Percentiles rank a stretch among this genome's conserved stretches.
These are phyloP conservation scores for Dictyostelium intermedium DNA, from an alignment of 78 protist species.

Conservation along the genomic window DNA sequence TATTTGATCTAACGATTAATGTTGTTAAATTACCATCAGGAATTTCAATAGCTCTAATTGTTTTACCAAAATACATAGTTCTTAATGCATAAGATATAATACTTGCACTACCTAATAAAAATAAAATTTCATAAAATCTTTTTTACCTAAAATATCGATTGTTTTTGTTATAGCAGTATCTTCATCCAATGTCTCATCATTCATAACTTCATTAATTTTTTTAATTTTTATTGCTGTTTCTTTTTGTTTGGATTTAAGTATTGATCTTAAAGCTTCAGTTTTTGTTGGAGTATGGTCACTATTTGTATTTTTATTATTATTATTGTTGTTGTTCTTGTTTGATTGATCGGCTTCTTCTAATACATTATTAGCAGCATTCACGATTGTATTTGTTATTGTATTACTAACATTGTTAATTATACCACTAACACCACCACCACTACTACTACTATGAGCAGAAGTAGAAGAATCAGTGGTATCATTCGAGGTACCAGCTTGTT, in stretches of 20 bases:
- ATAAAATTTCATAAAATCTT: slow-evolving; percentile 36
- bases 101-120: slow-evolving; percentile 53
- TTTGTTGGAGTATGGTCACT: neutral
- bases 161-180: neutral
- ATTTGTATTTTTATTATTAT: neutral
- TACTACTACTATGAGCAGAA: neutral
- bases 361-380: neutral
- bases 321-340: neutral
- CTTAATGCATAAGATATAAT: slow-evolving; percentile 39
- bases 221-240: neutral
- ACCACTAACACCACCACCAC: neutral
- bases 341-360: neutral
- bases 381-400: neutral
- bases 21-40: slow-evolving; percentile 77
- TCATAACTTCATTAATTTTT: neutral
- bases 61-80: slow-evolving; percentile 63
- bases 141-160: neutral
- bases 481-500: neutral
- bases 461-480: neutral
- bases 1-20: slow-evolving; percentile 17
- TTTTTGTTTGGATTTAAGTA: neutral
- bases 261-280: neutral
- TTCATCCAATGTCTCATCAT: slow-evolving; percentile 3
- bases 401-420: neutral
- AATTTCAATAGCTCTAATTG: slow-evolving; percentile 64